Base-by-base conservation (phyloP, 2,329 filamentous ascomycete genomes). In the Hypocreales sp. region DNA sequence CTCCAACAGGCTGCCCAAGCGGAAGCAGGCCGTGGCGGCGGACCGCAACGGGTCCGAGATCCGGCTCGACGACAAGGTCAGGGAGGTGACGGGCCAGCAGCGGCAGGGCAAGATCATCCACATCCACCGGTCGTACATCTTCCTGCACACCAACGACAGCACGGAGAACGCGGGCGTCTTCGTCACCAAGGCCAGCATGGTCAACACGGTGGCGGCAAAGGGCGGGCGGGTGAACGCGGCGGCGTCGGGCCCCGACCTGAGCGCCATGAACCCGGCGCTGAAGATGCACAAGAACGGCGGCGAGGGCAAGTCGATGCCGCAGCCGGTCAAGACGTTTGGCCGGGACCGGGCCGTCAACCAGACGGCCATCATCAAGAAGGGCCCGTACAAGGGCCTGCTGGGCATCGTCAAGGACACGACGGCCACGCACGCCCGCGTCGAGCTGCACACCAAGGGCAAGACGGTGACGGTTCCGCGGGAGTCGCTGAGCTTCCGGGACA, bases 381-480 rank as follows among this genome's bases (percentile, higher is more conserved):
- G 90, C 16, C 74, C 79, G 14, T 84, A 87, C 61, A 98, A 98
- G 56, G 87, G 87, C 31, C 64, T 94, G 23, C 61, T 95, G 22
- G 90, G 90, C 41, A 92, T 94, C 38, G 86, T 98, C 41, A 94
- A 93, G 48, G 87, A 95, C 47, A 79, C 87, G 1, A 92, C 82
- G 6, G 86, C 92, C 41, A 71, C 71, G 4, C 72, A 79, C 43
- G 87, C 83, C 17, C 79, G 86, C 36, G 79, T 98, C 22, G 90
- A 98, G 55, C 60, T 98, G 21, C 87, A 95, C 48, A 86, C 86
- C 5, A 93, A 92, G 60, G 82, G 76, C 56, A 95, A 94, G 61
- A 79, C 81, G 11, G 72, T 95, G 35, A 84, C 78, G 7, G 72
- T 95, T 20, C 69, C 74, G 13, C 92, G 92, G 47, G 75, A 79